Evolutionary conservation across 2,329 filamentous ascomycete genomes (phyloP), one percentile per base, ranked within the genome.

Genomic region (Aspergillus candidus): DNA sequence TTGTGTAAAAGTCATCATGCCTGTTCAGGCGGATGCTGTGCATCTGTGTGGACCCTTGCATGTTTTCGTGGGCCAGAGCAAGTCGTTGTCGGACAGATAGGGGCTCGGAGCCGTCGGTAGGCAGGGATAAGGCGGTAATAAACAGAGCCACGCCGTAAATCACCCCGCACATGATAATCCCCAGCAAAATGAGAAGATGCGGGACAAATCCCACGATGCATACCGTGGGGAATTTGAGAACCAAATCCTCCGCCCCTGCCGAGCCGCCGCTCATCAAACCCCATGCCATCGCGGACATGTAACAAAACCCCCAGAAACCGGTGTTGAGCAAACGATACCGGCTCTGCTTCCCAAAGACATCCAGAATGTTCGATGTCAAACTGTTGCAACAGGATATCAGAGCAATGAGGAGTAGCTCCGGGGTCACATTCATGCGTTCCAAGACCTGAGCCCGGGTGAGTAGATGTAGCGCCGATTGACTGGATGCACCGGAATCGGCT

Each of bases 1-100:
- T 86, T 0, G 89, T 94, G 63, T 97, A 98, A 61, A 97, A 96
- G 62, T 98, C 93, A 74, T 97, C 94, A 43, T 88, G 82, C 72
- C 86, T 82, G 35, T 83, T 87, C 43, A 97, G 79, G 11, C 83
- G 80, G 32, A 96, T 80, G 32, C 85, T 83, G 1, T 86, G 85
- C 15, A 96, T 75, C 11, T 93, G 89, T 3, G 91, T 80, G 47
- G 93, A 93, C 2, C 90, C 90, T 66, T 96, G 90, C 76, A 97
- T 84, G 54, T 97, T 97, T 38, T 79, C 79, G 59, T 94, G 88
- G 0, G 91, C 90, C 39, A 79, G 74, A 1, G 68, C 61, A 18
- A 94, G 71, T 37, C 88, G 77, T 56, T 87, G 79, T 32, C 66
- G 67, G 42, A 78, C 63, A 1, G 74, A 73, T 22, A 70, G 55